Conservation (phyloP, 2,329 filamentous ascomycete species). For the Aspergillus eucalypticola region DNA sequence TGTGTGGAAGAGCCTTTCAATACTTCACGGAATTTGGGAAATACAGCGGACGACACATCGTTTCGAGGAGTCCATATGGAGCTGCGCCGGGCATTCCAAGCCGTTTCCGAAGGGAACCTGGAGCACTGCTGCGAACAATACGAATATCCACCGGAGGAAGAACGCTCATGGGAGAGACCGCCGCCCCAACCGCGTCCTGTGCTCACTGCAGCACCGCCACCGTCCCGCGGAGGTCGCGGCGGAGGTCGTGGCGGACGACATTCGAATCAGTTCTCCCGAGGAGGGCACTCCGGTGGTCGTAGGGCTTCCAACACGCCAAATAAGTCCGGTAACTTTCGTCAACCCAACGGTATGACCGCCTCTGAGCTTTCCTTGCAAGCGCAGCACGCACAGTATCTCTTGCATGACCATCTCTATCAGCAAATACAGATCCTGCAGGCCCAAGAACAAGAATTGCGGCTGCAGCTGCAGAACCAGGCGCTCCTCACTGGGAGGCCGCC, state of each 20-base stretch:
- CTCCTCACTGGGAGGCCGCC: slow-evolving; percentile 42
- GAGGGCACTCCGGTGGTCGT: slow-evolving; percentile 49
- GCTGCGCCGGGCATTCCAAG: slow-evolving; percentile 81
- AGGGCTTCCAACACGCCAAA: slow-evolving; percentile 60
- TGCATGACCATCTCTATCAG: slow-evolving; percentile 52
- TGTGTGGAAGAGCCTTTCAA: slow-evolving; percentile 99
- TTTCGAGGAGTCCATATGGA: slow-evolving; percentile 90
- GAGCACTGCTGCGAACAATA: slow-evolving; percentile 84
- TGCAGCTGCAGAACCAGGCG: slow-evolving; percentile 50
- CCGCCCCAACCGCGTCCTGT: slow-evolving; percentile 58
- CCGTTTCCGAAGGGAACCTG: slow-evolving; percentile 76
- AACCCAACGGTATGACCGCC: slow-evolving; percentile 38
- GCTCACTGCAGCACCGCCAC: slow-evolving; percentile 45
- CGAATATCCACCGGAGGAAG: slow-evolving; percentile 81
- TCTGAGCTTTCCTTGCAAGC: slow-evolving; percentile 45
- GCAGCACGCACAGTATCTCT: slow-evolving; percentile 49
- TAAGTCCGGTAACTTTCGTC: slow-evolving; percentile 40
- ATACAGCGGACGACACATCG: slow-evolving; percentile 93
- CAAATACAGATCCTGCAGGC: slow-evolving; percentile 53
- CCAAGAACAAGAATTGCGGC: slow-evolving; percentile 51
- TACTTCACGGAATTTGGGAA: slow-evolving; percentile 81
- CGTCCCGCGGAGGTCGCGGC: slow-evolving; percentile 50
- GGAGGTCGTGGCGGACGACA: slow-evolving; percentile 53
- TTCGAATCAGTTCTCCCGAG: slow-evolving; percentile 50
- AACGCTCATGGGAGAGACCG: slow-evolving; percentile 57